Percentiles rank a stretch among this genome's conserved stretches.
phyloP scores from a whole-genome alignment of 805 yeast genomes.

The Scheffersomyces lignosus region DNA sequence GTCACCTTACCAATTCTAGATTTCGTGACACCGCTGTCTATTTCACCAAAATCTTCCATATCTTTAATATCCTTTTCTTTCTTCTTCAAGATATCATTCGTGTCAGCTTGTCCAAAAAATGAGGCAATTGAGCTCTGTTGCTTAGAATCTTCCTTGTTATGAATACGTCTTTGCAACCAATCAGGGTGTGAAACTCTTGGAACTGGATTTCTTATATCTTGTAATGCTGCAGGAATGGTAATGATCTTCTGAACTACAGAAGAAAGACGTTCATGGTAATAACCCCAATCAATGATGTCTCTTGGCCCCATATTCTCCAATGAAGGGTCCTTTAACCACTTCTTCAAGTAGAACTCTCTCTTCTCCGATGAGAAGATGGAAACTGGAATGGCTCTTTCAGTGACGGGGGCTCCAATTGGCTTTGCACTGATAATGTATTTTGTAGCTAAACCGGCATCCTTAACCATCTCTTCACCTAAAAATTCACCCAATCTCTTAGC shows the following conservation, averaged over 20 bases:
- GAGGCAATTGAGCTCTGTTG: conserved; percentile 67
- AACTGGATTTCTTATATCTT: conserved; percentile 84
- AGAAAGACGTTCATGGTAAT: conserved; percentile 85
- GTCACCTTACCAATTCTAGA: conserved; percentile 47
- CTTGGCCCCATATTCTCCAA: conserved; percentile 84
- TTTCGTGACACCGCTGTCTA: conserved; percentile 23
- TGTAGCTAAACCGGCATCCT: conserved; percentile 94
- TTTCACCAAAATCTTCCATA: conserved; percentile 69
- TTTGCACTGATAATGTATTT: conserved; percentile 85
- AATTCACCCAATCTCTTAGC: conserved; percentile 93
- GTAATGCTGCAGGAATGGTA: conserved; percentile 96
- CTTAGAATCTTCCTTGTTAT: conserved; percentile 58
- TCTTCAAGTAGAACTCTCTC: conserved; percentile 70
- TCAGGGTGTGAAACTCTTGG: conserved; percentile 93
- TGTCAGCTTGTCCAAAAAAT: conserved; percentile 53
- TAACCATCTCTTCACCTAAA: conserved; percentile 93
- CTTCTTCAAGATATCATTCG: conserved; percentile 38
- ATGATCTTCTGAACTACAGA: conserved; percentile 93
- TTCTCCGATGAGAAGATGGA: conserved; percentile 92
- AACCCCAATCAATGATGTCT: conserved; percentile 87
- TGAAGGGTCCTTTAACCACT: conserved; percentile 83
- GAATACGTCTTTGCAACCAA: conserved; percentile 75
- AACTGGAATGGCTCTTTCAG: conserved; percentile 96
- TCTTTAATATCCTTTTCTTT: conserved; percentile 43
- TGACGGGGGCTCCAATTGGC: conserved; percentile 85